Base-by-base conservation (phyloP, 192 early-diverging fungal genomes). In the Coemansia sp. region DNA sequence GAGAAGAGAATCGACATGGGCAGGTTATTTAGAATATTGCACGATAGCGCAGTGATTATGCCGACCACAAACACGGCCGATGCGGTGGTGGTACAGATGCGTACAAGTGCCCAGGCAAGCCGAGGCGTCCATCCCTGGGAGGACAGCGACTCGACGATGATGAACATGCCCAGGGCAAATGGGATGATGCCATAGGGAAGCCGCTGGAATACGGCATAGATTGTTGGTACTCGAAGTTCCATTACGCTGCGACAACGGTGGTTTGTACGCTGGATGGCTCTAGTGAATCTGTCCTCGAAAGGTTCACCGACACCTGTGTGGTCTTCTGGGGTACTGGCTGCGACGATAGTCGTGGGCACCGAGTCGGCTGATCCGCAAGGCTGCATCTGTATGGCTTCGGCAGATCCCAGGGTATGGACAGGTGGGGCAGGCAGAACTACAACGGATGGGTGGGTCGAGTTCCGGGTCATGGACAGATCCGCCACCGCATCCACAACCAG, bases 1-100 rank as follows among this genome's bases (percentile, higher is more conserved):
- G 82, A 80, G n/a, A 91, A 80, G 6, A 93, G 69, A 41, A 93
- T 89, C 0, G 90, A 82, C 86, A 86, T 85, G 3, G 90, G 90
- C 36, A 91, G 65, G 60, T 93, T 93, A 76, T 91, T 90, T 51
- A 93, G 56, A 13, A 86, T 41, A 43, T 84, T 82, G 59, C 85
- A 93, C 4, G 82, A 59, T 28, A 90, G 31, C 6, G 87, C 66
- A 0, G 84, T 79, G 21, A 91, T 51, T 18, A 76, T 51, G 6
- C 77, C 81, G 7, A 85, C 75, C 16, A 75, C 57, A 44, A 85
- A 84, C 0, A 86, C 75, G 4, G 83, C 84, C 0, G 77, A 63
- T 8, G 64, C 56, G 38, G 78, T 74, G 20, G 72, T 75, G 4
- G 77, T 75, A 2, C 78, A 70, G 17, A 85, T 51, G 0, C 45